Evolutionary conservation across 345 rosid genomes (phyloP), one percentile per base, ranked within the genome.

Genomic region (Eutrema heterophyllum): DNA sequence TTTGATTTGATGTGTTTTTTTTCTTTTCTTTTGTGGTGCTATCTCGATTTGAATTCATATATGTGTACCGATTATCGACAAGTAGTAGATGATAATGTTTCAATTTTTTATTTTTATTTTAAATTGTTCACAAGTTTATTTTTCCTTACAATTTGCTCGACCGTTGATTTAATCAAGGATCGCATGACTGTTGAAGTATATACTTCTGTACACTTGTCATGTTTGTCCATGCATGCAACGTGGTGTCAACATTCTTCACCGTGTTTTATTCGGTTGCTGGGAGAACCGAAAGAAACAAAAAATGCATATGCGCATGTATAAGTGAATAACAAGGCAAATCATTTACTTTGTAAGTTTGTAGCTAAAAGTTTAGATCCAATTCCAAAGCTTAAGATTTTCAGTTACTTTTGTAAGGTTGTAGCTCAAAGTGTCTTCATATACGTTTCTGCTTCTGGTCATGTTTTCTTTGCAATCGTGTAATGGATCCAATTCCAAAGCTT

Each of bases 401-500:
- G 43, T 68, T 53, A 54, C 70, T n/a, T 53, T 53, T 27, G 50
- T 39, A 9, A 38, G 38, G 52, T 50, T 66, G 48, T 66, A 49
- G 46, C 9, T 36, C 0, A 36, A 36, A 21, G 10, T 9, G 40
- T 36, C 40, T 36, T 36, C 41, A 10, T 38, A n/a, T n/a, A n/a
- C n/a, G n/a, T n/a, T n/a, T n/a, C n/a, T n/a, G n/a, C n/a, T n/a
- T n/a, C 30, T 56, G 18, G 36, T 33, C 26, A 43, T 30, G 41
- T 33, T 11, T 45, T 56, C 48, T 58, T 58, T 58, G 51, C 6
- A 38, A 58, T 50, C 35, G 48, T 33, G 55, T 69, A 32, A 56
- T 9, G 46, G 44, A 21, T 21, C 43, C 27, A 5, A 57, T 21
- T 21, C 43, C 15, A 5, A 5, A 33, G 57, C 38, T 32, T 24